Percentiles rank a stretch among this genome's conserved stretches.
phyloP scores from a whole-genome alignment of 2,329 filamentous ascomycete genomes.

The Cladosporium austrohemisphaericum region DNA sequence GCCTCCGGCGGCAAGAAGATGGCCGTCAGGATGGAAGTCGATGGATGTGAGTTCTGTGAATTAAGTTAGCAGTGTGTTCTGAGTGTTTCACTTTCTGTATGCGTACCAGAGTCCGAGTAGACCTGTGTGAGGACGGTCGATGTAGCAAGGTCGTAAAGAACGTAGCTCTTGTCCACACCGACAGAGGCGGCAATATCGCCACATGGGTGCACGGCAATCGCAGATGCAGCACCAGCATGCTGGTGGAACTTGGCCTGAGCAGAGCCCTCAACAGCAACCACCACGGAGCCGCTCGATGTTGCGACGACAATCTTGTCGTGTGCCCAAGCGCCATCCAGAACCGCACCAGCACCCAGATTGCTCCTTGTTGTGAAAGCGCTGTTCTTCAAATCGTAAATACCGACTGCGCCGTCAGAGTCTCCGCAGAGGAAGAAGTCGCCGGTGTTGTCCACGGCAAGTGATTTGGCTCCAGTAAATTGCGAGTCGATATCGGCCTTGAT shows the following conservation, averaged over 20 bases:
- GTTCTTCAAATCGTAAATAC: constrained; percentile 73
- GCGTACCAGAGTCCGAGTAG: constrained; percentile 72
- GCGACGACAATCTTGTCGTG: constrained; percentile 67
- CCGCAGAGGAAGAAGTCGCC: constrained; percentile 69
- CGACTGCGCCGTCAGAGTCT: constrained; percentile 69
- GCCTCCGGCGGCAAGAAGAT: constrained; percentile 84
- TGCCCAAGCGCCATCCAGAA: constrained; percentile 65
- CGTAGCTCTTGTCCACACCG: constrained; percentile 86
- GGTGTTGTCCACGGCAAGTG: constrained; percentile 55
- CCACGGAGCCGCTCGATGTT: constrained; percentile 72
- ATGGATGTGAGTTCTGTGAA: constrained; percentile 65
- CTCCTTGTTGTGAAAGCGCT: constrained; percentile 70
- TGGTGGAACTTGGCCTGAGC: constrained; percentile 69
- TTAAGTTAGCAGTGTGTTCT: constrained; percentile 26
- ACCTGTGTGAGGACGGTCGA: constrained; percentile 71
- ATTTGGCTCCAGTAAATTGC: constrained; percentile 56
- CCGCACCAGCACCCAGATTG: constrained; percentile 58
- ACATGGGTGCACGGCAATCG: constrained; percentile 75
- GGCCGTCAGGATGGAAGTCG: constrained; percentile 94
- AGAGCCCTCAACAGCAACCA: constrained; percentile 69
- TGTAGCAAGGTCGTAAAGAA: constrained; percentile 75
- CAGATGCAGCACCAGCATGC: constrained; percentile 77
- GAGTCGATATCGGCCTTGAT: constrained; percentile 52
- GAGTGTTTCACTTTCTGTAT: not conserved
- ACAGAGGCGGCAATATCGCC: constrained; percentile 81